These are phyloP conservation scores for Malassezia arunalokei DNA, from an alignment of 1,284 basidiomycete species.

Conservation along the genomic window DNA sequence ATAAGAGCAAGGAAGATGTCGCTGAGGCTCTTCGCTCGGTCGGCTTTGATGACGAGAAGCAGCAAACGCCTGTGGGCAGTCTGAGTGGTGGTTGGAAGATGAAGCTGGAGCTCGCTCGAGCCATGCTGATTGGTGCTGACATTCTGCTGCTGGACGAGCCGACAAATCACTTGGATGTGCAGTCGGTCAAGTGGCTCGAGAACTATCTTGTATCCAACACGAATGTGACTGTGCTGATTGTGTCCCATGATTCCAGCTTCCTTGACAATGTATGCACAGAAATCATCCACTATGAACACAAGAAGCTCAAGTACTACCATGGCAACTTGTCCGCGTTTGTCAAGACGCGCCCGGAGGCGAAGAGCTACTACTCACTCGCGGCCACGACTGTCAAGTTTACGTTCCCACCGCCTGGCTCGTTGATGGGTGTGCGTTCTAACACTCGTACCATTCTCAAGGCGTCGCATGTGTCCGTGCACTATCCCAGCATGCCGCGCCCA, in stretches of 20 bases:
- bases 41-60: constrained; percentile 79
- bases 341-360: constrained; percentile 78
- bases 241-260: constrained; percentile 97
- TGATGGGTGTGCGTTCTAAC: constrained; percentile 94
- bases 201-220: constrained; percentile 54
- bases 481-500: constrained; percentile 71
- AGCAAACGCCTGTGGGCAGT: constrained; percentile 72
- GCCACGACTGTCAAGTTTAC: constrained; percentile 90
- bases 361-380: constrained; percentile 91
- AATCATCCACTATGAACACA: constrained; percentile 92
- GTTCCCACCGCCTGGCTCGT: constrained; percentile 87
- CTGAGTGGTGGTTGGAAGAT: constrained; percentile 99
- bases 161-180: constrained; percentile 63
- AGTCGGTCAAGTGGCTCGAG: constrained; percentile 86
- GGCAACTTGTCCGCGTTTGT: constrained; percentile 91
- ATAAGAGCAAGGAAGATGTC: constrained; percentile 34
- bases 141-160: constrained; percentile 82
- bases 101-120: constrained; percentile 66
- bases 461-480: constrained; percentile 82
- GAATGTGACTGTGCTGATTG: constrained; percentile 67
- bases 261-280: constrained; percentile 93
- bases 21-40: constrained; percentile 33
- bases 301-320: constrained; percentile 90
- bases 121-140: constrained; percentile 55
- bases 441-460: constrained; percentile 94